These are phyloP conservation scores for Fusarium sp. DNA, from an alignment of 2,329 filamentous ascomycete genomes.

Conservation along the genomic window DNA sequence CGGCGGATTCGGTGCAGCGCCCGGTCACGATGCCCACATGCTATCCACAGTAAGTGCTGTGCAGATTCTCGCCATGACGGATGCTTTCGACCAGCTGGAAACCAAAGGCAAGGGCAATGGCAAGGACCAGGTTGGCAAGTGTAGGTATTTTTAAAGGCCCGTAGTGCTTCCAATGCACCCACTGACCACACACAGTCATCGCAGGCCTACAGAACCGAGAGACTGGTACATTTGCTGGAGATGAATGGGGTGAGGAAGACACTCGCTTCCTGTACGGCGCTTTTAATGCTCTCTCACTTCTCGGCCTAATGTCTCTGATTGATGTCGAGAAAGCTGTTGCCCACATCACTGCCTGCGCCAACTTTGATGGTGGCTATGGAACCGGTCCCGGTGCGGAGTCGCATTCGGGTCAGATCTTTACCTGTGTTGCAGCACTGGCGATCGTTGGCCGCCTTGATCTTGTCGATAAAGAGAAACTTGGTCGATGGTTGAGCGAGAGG, in stretches of 20 bases:
- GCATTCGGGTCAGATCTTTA: constrained; percentile 95
- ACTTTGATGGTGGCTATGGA: constrained; percentile 95
- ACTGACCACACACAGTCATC: constrained; percentile 69
- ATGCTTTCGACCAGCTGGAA: constrained; percentile 88
- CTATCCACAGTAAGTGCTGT: constrained; percentile 95
- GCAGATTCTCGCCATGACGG: constrained; percentile 88
- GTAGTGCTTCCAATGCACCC: constrained; percentile 27
- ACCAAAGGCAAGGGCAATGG: constrained; percentile 68
- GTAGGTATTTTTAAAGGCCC: constrained; percentile 64
- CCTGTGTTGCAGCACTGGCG: constrained; percentile 86
- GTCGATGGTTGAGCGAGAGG: constrained; percentile 91
- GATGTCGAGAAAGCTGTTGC: constrained; percentile 84
- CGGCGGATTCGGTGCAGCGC: constrained; percentile 94
- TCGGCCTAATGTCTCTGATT: constrained; percentile 78
- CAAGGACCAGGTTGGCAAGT: constrained; percentile 80
- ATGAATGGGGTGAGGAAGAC: constrained; percentile 97
- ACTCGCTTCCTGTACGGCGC: constrained; percentile 94
- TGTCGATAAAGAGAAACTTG: constrained; percentile 84
- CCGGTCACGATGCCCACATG: constrained; percentile 95
- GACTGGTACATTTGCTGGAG: constrained; percentile 90
- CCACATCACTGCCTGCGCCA: constrained; percentile 85
- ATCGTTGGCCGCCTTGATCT: constrained; percentile 87
- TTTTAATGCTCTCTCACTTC: constrained; percentile 87
- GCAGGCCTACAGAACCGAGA: constrained; percentile 82
- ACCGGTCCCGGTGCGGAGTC: constrained; percentile 91